These are phyloP conservation scores for Hermanozyma aechmeae DNA, from an alignment of 805 yeast species.

Conservation along the genomic window DNA sequence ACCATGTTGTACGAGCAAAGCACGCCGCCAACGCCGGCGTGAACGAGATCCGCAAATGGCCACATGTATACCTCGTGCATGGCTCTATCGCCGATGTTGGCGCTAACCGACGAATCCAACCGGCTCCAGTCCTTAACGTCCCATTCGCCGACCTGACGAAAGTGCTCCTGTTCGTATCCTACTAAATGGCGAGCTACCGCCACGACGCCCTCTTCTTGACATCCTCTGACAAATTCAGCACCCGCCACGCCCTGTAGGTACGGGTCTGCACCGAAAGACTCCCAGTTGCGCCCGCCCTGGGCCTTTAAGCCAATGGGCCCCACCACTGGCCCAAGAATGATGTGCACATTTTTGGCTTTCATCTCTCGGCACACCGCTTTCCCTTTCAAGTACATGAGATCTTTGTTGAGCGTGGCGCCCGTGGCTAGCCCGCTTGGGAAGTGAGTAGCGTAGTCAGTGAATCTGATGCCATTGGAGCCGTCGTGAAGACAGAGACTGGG, in stretches of 20 bases:
- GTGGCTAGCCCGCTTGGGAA: constrained; percentile 54
- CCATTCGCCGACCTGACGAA: constrained; percentile 46
- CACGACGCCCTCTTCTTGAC: constrained; percentile 49
- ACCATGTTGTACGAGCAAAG: constrained; percentile 54
- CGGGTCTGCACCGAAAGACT: constrained; percentile 55
- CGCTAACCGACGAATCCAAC: constrained; percentile 34
- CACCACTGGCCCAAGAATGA: constrained; percentile 46
- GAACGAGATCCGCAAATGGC: constrained; percentile 59
- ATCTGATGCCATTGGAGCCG: constrained; percentile 53
- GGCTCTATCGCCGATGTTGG: constrained; percentile 51
- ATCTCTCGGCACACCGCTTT: constrained; percentile 50
- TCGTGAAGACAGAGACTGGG: constrained; percentile 52
- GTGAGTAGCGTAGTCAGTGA: constrained; percentile 45
- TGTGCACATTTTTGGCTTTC: constrained; percentile 44
- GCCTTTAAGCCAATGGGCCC: constrained; percentile 59
- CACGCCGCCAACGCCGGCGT: constrained; percentile 52
- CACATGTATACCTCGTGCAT: constrained; percentile 55
- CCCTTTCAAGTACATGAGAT: constrained; percentile 43
- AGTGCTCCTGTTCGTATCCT: constrained; percentile 57
- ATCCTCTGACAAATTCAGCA: constrained; percentile 42
- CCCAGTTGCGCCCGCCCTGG: constrained; percentile 60
- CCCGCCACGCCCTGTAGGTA: constrained; percentile 49
- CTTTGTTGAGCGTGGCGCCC: constrained; percentile 49
- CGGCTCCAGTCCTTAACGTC: constrained; percentile 34
- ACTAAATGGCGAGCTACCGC: constrained; percentile 49